These are phyloP conservation scores for Baorangia bicolor DNA, from an alignment of 768 basidiomycete species.

Conservation along the genomic window DNA sequence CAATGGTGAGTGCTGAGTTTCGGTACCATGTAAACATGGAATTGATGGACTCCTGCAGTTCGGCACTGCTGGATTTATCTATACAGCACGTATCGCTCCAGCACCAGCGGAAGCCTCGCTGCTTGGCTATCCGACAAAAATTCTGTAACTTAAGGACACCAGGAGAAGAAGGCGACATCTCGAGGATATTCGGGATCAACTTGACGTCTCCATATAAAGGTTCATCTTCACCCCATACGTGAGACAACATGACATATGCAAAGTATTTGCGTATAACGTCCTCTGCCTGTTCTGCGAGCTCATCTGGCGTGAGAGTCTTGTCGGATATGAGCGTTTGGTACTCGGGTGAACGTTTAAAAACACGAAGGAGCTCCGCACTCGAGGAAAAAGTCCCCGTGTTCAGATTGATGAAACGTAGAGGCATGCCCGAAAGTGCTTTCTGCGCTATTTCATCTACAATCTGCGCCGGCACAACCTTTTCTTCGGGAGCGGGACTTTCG, in stretches of 20 bases:
- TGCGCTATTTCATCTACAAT: conserved; percentile 18
- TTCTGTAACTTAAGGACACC: conserved; percentile 23
- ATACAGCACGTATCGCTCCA: conserved; percentile 35
- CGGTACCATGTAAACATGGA: conserved; percentile 36
- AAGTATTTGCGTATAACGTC: conserved; percentile 20
- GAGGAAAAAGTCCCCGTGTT: conserved; percentile 21
- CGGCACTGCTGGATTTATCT: conserved; percentile 29
- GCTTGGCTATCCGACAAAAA: conserved; percentile 21
- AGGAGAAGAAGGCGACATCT: conserved; percentile 15
- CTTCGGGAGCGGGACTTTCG: neutral
- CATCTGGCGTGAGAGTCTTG: conserved; percentile 2
- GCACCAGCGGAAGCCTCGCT: conserved; percentile 20
- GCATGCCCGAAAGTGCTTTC: conserved; percentile 21
- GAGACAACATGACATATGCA: conserved; percentile 29
- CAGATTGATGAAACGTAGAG: conserved; percentile 23
- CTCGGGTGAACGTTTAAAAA: conserved; percentile 16
- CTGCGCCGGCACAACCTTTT: conserved; percentile 7
- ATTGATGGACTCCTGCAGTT: conserved; percentile 32
- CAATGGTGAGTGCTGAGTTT: conserved; percentile 29
- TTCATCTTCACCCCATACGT: conserved; percentile 30
- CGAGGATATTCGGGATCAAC: conserved; percentile 12
- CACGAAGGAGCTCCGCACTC: conserved; percentile 13
- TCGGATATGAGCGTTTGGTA: conserved; percentile 13
- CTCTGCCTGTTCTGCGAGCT: conserved; percentile 13
- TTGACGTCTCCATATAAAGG: conserved; percentile 22